These are phyloP conservation scores for Debaryomyces coudertii DNA, from an alignment of 1,139 yeast species.

Conservation along the genomic window DNA sequence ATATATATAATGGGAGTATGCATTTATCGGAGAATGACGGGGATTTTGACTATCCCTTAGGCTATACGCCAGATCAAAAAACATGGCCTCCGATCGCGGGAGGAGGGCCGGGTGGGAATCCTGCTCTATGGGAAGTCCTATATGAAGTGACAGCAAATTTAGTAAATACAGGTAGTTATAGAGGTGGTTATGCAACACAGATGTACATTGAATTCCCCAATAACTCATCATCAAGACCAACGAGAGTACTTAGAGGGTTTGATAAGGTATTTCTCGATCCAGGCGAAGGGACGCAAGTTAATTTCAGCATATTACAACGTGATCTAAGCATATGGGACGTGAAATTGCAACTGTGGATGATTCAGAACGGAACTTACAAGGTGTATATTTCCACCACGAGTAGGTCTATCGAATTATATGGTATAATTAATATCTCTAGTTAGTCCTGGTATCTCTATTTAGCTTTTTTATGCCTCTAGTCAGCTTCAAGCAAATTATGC, in stretches of 20 bases:
- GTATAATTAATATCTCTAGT: slow-evolving; percentile 48
- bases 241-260: slow-evolving; percentile 59
- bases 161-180: slow-evolving; percentile 52
- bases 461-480: too few species aligned
- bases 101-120: slow-evolving; percentile 60
- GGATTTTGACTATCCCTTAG: slow-evolving; percentile 54
- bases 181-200: slow-evolving; percentile 60
- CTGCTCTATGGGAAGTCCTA: slow-evolving; percentile 47
- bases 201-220: slow-evolving; percentile 60
- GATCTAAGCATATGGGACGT: slow-evolving; percentile 67
- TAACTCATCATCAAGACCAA: slow-evolving; percentile 46
- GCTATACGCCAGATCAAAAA: slow-evolving; percentile 47
- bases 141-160: slow-evolving; percentile 53
- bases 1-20: slow-evolving; percentile 49
- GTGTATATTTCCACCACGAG: slow-evolving; percentile 58
- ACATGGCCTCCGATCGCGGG: slow-evolving; percentile 51
- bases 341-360: slow-evolving; percentile 60
- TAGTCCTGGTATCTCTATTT: slow-evolving; percentile 10
- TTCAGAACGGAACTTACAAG: slow-evolving; percentile 60
- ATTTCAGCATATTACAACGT: slow-evolving; percentile 53
- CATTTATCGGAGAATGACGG: slow-evolving; percentile 42
- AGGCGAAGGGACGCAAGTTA: slow-evolving; percentile 41
- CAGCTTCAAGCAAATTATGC: background rate
- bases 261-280: slow-evolving; percentile 57
- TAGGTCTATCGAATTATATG: slow-evolving; percentile 51